Conservation (phyloP, 148 eudicot genomes). For the Vaccinium darrowii region DNA sequence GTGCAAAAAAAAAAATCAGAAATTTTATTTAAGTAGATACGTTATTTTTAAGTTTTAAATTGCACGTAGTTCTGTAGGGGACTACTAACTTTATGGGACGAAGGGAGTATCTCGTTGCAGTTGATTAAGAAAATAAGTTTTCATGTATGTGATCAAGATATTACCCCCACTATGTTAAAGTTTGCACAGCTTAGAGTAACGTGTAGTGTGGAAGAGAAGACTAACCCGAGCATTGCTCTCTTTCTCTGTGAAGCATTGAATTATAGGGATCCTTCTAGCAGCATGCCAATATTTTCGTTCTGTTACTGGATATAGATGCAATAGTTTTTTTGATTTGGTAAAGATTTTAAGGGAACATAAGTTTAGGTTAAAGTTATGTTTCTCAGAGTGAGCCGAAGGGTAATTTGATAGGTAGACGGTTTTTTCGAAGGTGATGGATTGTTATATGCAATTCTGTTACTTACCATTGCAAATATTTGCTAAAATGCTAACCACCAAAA, state of each 20-base stretch:
- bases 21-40: too few relatives aligned
- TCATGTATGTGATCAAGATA: neutral
- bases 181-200: neutral
- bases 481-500: neutral
- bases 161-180: neutral
- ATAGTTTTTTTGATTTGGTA: neutral
- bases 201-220: neutral
- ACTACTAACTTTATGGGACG: too few relatives aligned
- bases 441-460: too few relatives aligned
- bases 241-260: neutral
- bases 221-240: neutral
- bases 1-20: too few relatives aligned
- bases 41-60: too few relatives aligned
- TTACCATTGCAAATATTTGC: too few relatives aligned
- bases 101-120: neutral
- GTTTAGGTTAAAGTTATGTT: neutral
- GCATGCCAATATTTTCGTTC: too few relatives aligned
- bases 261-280: neutral
- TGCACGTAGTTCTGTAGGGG: too few relatives aligned
- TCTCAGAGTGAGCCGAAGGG: neutral
- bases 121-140: neutral
- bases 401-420: neutral
- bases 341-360: neutral
- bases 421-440: neutral
- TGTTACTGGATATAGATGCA: neutral